phyloP scores from a whole-genome alignment of 208 protist species.

The Leishmania tropica region DNA sequence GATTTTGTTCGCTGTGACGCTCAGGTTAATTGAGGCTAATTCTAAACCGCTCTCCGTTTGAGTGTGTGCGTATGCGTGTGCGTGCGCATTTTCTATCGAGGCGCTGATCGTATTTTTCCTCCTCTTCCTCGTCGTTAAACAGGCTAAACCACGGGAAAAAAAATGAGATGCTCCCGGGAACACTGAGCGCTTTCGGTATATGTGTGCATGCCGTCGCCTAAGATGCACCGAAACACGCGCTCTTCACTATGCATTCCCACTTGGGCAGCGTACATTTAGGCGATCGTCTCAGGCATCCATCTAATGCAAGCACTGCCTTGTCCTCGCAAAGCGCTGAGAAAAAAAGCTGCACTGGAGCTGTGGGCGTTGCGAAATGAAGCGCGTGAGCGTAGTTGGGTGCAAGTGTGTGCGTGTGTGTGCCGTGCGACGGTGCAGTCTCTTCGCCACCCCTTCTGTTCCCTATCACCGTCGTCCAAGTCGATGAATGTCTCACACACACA shows the following conservation, averaged over 20 bases:
- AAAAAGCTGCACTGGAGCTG: background rate
- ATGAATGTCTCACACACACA: background rate
- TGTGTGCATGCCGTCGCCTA: background rate
- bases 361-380: background rate
- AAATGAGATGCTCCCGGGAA: background rate
- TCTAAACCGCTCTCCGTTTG: slow-evolving; percentile 1
- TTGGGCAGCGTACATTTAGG: background rate
- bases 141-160: slow-evolving; percentile 2
- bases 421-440: background rate
- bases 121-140: background rate
- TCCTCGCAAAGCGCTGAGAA: background rate
- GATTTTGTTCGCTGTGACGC: slow-evolving; percentile 6
- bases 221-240: background rate
- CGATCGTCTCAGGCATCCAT: background rate
- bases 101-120: background rate
- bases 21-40: slow-evolving; percentile 16
- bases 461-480: no score
- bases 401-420: background rate
- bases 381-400: background rate
- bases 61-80: background rate
- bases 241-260: background rate
- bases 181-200: background rate
- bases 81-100: background rate
- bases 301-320: background rate
- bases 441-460: background rate